These are phyloP conservation scores for Leishmania major DNA, from an alignment of 208 protist species.

Conservation along the genomic window DNA sequence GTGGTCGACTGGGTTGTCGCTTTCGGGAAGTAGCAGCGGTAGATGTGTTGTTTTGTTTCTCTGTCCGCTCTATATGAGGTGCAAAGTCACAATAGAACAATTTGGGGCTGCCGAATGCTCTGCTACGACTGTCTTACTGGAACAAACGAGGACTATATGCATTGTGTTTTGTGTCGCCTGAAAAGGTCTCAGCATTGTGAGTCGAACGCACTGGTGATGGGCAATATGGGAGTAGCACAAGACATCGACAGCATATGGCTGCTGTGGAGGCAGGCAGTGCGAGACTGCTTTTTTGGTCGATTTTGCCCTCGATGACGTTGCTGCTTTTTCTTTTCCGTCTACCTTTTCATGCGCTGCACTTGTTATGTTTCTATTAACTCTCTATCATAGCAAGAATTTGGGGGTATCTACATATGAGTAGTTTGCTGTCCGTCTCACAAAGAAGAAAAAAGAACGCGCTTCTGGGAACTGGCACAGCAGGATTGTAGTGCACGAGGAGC, in stretches of 20 bases:
- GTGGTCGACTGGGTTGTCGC: slow-evolving; percentile 31
- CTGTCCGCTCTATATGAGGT: background rate
- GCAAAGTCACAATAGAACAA: background rate
- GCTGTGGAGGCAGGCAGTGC: background rate
- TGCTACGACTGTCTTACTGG: background rate
- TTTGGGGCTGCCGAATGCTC: background rate
- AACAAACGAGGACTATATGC: background rate
- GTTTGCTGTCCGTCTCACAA: background rate
- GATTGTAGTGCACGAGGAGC: background rate
- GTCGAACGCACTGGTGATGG: background rate
- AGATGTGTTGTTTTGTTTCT: background rate
- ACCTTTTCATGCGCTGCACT: background rate
- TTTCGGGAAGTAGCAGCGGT: background rate
- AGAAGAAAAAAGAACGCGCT: background rate
- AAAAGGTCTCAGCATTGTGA: background rate
- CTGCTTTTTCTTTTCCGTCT: background rate
- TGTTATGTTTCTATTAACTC: background rate
- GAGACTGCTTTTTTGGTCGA: background rate
- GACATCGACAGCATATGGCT: background rate
- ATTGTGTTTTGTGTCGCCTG: background rate
- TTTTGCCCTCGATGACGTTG: background rate
- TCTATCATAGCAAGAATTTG: background rate
- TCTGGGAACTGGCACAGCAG: background rate
- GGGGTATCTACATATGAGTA: background rate
- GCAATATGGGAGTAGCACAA: background rate